phyloP scores from a whole-genome alignment of 1,139 yeast genomes.

The Debaryomycetaceae sp. region DNA sequence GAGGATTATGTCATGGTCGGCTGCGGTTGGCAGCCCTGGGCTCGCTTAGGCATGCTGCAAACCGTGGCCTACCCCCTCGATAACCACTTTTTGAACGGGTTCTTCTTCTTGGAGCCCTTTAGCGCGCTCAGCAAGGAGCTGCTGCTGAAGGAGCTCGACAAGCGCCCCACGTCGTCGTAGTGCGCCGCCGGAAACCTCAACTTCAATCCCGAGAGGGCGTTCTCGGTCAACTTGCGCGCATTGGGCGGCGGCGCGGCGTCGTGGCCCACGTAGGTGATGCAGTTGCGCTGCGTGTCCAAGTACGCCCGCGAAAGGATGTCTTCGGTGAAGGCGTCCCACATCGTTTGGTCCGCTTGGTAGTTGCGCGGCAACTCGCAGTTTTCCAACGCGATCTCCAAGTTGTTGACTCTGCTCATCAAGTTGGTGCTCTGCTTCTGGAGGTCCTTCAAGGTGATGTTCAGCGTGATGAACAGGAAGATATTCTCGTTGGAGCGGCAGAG shows the following conservation, averaged over 20 bases:
- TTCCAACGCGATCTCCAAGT: constrained; percentile 31
- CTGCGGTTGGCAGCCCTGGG: too few species aligned
- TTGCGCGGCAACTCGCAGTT: constrained; percentile 38
- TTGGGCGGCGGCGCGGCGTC: constrained; percentile 15
- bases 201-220: constrained; percentile 31
- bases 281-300: constrained; percentile 30
- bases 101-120: constrained; percentile 18
- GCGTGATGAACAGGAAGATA: constrained; percentile 42
- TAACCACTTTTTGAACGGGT: constrained; percentile 38
- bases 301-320: constrained; percentile 28
- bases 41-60: too few species aligned
- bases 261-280: constrained; percentile 26
- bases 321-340: constrained; percentile 34
- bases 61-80: too few species aligned
- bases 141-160: constrained; percentile 18
- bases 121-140: constrained; percentile 19
- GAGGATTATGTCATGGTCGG: too few species aligned
- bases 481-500: constrained; percentile 42
- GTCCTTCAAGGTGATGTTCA: constrained; percentile 44
- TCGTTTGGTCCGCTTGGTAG: constrained; percentile 21
- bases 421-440: constrained; percentile 43
- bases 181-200: constrained; percentile 24
- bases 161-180: constrained; percentile 3
- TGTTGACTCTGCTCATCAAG: constrained; percentile 31
- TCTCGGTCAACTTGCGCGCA: constrained; percentile 24